phyloP scores from a whole-genome alignment of 2,329 filamentous ascomycete genomes.

The Sclerotinia sclerotiorum region DNA sequence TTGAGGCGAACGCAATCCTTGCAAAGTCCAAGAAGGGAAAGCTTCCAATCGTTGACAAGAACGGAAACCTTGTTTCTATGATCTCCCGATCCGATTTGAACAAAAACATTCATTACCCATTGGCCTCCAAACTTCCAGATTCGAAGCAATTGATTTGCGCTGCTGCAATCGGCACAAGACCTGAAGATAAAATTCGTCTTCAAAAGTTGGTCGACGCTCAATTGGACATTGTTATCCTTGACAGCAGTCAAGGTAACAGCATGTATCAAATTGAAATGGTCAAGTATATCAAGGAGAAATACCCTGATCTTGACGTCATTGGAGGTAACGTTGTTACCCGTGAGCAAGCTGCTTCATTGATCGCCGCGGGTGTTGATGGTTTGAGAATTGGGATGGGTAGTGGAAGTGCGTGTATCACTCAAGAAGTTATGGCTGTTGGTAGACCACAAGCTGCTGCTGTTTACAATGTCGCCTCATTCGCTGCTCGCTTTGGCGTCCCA shows the following conservation, averaged over 20 bases:
- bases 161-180: conserved; percentile 91
- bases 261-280: conserved; percentile 99
- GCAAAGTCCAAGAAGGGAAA: conserved; percentile 98
- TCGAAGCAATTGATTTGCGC: conserved; percentile 98
- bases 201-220: conserved; percentile 89
- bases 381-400: conserved; percentile 98
- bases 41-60: conserved; percentile 83
- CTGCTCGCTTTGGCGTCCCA: conserved; percentile 89
- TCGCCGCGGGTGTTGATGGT: conserved; percentile 92
- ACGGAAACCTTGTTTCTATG: conserved; percentile 85
- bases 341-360: conserved; percentile 89
- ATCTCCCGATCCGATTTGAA: conserved; percentile 93
- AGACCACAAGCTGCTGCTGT: conserved; percentile 93
- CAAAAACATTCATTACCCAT: conserved; percentile 97
- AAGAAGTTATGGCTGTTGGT: conserved; percentile 99
- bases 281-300: conserved; percentile 88
- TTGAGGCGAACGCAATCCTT: conserved; percentile 89
- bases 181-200: conserved; percentile 85
- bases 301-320: conserved; percentile 87
- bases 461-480: conserved; percentile 85
- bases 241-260: conserved; percentile 96
- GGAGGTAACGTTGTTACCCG: conserved; percentile 98
- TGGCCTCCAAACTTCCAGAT: conserved; percentile 92
- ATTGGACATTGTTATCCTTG: conserved; percentile 90
- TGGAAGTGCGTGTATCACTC: conserved; percentile 96